Percentiles rank a stretch among this genome's conserved stretches.
Evolutionary conservation across 108 stramenopile species (phyloP).

Genomic region (Chaetoceros tenuissimus): DNA sequence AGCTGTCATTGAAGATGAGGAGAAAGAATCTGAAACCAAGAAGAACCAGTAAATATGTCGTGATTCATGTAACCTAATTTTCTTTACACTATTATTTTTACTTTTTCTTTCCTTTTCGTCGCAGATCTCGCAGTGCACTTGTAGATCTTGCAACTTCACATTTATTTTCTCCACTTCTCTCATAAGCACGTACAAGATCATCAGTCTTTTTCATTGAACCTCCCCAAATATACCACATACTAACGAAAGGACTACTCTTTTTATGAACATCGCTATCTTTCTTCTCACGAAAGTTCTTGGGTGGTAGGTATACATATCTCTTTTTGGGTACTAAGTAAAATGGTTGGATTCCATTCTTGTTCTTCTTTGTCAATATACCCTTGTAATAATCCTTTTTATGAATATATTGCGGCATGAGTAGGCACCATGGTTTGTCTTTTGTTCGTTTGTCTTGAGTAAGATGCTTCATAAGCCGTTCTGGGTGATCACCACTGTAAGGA

Average conservation of each 20-base stretch:
- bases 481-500: constrained; percentile 91
- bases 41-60: background rate
- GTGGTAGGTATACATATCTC: constrained; percentile 82
- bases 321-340: constrained; percentile 83
- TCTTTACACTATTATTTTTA: background rate
- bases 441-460: constrained; percentile 18
- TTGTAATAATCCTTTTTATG: constrained; percentile 73
- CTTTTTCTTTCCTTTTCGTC: constrained; percentile 30
- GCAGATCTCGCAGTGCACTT: constrained; percentile 76
- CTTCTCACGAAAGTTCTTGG: constrained; percentile 64
- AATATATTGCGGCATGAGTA: constrained; percentile 82
- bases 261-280: constrained; percentile 81
- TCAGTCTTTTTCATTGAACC: constrained; percentile 46
- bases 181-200: constrained; percentile 29
- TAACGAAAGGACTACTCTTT: constrained; percentile 80
- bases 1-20: background rate
- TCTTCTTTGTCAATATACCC: background rate
- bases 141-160: constrained; percentile 74
- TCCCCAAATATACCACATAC: constrained; percentile 88
- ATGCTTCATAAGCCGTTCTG: constrained; percentile 71
- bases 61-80: background rate
- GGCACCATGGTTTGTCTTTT: constrained; percentile 50
- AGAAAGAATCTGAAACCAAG: background rate
- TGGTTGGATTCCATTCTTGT: constrained; percentile 25
- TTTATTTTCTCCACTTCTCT: constrained; percentile 7